A percentile compares a stretch with the other conserved stretches of the same genome.
Conservation (phyloP, 805 yeast genomes). For the Torulaspora delbrueckii region DNA sequence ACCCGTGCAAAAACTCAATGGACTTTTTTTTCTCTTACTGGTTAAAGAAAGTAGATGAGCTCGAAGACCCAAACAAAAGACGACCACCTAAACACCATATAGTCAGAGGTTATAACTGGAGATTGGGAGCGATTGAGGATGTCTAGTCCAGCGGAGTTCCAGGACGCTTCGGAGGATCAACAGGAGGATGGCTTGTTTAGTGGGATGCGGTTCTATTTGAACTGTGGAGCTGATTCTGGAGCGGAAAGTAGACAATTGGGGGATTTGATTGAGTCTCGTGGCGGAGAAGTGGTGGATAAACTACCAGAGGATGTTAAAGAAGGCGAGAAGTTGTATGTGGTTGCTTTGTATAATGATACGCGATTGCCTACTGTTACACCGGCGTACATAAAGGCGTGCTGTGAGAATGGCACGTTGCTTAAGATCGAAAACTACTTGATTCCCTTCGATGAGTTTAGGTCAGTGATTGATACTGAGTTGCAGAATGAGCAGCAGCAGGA, state of each 20-base stretch:
- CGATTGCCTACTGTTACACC: slow-evolving; percentile 31
- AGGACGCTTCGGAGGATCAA: slow-evolving; percentile 25
- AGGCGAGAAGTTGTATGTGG: slow-evolving; percentile 18
- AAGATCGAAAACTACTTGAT: slow-evolving; percentile 26
- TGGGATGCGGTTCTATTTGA: slow-evolving; percentile 22
- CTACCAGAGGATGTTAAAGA: slow-evolving; percentile 18
- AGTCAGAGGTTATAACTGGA: slow-evolving; percentile 1
- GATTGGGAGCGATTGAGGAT: slow-evolving; percentile 5
- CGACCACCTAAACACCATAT: slow-evolving; percentile 22
- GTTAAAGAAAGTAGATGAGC: slow-evolving; percentile 1
- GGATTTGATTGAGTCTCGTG: slow-evolving; percentile 19
- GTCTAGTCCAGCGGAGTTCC: slow-evolving; percentile 26
- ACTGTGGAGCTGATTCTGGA: slow-evolving; percentile 24
- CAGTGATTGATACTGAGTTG: slow-evolving; percentile 25
- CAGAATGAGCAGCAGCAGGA: slow-evolving; percentile 13
- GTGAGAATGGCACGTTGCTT: slow-evolving; percentile 19
- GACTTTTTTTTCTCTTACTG: background rate
- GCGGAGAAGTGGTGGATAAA: slow-evolving; percentile 24
- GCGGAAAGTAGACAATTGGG: slow-evolving; percentile 22
- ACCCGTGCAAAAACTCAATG: slow-evolving; percentile 1
- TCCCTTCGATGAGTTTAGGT: slow-evolving; percentile 28
- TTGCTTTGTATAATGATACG: slow-evolving; percentile 31
- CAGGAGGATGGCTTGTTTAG: slow-evolving; percentile 5
- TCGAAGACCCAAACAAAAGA: slow-evolving; percentile 10
- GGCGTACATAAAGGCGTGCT: slow-evolving; percentile 29